A percentile compares a stretch with the other conserved stretches of the same genome.
Conservation (phyloP, 2,329 filamentous ascomycete genomes). For the Graphilbum sp. region DNA sequence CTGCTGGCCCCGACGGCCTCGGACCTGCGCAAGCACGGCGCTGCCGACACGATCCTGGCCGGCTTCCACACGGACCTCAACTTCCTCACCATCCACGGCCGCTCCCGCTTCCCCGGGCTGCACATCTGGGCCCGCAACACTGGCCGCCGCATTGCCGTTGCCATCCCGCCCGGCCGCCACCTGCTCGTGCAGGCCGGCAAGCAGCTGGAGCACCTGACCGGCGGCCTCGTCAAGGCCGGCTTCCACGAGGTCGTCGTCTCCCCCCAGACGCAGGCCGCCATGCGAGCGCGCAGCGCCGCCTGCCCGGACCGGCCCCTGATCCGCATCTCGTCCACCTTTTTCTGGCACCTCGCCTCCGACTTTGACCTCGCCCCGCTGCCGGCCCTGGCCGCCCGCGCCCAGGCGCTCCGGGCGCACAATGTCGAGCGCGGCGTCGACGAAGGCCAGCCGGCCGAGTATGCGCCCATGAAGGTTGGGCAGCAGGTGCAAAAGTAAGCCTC, state of each 20-base stretch:
- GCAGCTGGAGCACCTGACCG: constrained; percentile 45
- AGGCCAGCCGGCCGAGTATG: constrained; percentile 31
- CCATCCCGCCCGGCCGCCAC: constrained; percentile 40
- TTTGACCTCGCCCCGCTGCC: constrained; percentile 36
- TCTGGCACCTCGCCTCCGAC: constrained; percentile 43
- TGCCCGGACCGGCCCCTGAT: constrained; percentile 33
- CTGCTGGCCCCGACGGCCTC: constrained; percentile 45
- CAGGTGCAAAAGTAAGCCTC: constrained; percentile 37
- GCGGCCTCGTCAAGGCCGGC: constrained; percentile 43
- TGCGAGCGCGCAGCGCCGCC: constrained; percentile 24
- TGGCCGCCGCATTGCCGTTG: constrained; percentile 38
- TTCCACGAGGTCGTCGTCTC: constrained; percentile 47
- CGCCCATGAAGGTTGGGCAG: constrained; percentile 39
- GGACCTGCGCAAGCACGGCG: constrained; percentile 35
- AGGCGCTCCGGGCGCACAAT: constrained; percentile 27
- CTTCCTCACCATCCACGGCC: constrained; percentile 48
- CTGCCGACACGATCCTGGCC: constrained; percentile 40
- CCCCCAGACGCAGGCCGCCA: constrained; percentile 29
- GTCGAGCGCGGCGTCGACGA: constrained; percentile 34
- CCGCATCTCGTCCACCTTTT: constrained; percentile 43
- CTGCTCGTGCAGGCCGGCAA: constrained; percentile 46
- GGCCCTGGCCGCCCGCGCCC: constrained; percentile 26
- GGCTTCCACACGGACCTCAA: constrained; percentile 50
- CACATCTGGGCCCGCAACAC: constrained; percentile 50
- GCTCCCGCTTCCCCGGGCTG: constrained; percentile 43